These are phyloP conservation scores for Flaveria robusta DNA, from an alignment of 129 eudicot species.

Conservation along the genomic window DNA sequence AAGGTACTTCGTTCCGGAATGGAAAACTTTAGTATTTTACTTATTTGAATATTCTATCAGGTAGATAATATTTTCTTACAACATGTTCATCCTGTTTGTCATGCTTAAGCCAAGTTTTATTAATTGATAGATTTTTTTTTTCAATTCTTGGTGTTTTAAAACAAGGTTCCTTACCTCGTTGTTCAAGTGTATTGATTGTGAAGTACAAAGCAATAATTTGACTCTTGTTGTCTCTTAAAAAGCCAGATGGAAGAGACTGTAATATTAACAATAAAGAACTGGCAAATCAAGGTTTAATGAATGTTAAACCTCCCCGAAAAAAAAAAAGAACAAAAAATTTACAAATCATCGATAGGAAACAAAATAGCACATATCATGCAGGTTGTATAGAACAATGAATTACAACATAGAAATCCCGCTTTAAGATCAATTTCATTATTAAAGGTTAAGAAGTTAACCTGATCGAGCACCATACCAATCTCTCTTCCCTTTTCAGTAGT, in stretches of 20 bases:
- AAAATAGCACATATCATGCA: constrained; percentile 12
- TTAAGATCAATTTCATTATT: not conserved
- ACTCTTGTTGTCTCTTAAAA: not conserved
- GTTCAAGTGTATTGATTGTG: not conserved
- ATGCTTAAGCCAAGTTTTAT: not conserved
- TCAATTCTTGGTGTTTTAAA: not conserved
- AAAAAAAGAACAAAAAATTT: not conserved
- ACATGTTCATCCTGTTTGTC: not conserved
- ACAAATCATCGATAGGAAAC: not conserved
- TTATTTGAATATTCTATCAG: not conserved
- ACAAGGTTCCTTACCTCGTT: not conserved
- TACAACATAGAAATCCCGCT: not conserved
- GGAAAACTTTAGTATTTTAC: not conserved
- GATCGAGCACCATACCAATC: constrained; percentile 66
- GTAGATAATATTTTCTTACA: not conserved
- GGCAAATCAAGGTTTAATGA: constrained; percentile 9
- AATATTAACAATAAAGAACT: not conserved
- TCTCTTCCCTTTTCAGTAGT: constrained; percentile 80
- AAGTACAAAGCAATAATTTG: not conserved
- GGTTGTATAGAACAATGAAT: constrained; percentile 14
- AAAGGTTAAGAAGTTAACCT: constrained; percentile 42
- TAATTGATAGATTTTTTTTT: not conserved
- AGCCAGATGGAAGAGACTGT: not conserved
- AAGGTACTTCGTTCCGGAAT: not conserved
- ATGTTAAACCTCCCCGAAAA: not conserved